A percentile compares a stretch with the other conserved stretches of the same genome.
Evolutionary conservation across 1,284 basidiomycete genomes (phyloP).

Genomic region (Heterobasidion occidentale): DNA sequence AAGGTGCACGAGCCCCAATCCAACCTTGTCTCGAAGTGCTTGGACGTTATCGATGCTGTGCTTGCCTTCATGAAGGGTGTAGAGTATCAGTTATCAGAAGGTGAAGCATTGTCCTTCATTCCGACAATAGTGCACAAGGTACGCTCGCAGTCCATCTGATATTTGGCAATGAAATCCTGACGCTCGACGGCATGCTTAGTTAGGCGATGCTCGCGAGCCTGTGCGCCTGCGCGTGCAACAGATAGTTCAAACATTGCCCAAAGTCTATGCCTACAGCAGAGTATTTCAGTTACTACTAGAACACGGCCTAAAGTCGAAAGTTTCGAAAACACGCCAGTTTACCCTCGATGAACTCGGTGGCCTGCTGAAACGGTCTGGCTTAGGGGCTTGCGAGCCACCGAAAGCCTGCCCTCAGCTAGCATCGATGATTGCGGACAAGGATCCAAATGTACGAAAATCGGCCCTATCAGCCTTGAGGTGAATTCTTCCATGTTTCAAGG

Average conservation of each 20-base stretch:
- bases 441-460: slow-evolving; percentile 79
- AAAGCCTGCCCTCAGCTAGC: slow-evolving; percentile 81
- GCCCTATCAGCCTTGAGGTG: slow-evolving; percentile 72
- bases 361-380: slow-evolving; percentile 77
- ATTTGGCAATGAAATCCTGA: not conserved
- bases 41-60: slow-evolving; percentile 83
- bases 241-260: slow-evolving; percentile 66
- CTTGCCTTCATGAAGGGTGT: slow-evolving; percentile 64
- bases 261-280: slow-evolving; percentile 84
- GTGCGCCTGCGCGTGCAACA: slow-evolving; percentile 64
- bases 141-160: slow-evolving; percentile 12
- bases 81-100: slow-evolving; percentile 80
- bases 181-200: slow-evolving; percentile 28
- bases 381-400: slow-evolving; percentile 70
- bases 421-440: slow-evolving; percentile 82
- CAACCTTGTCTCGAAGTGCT: slow-evolving; percentile 81
- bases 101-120: slow-evolving; percentile 84
- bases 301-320: slow-evolving; percentile 82
- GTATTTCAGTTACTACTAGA: slow-evolving; percentile 85
- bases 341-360: slow-evolving; percentile 75
- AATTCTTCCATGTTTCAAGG: slow-evolving; percentile 13
- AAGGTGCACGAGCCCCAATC: slow-evolving; percentile 92
- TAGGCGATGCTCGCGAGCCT: slow-evolving; percentile 76
- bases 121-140: slow-evolving; percentile 92
- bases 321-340: slow-evolving; percentile 85